Conservation (phyloP, 176 grass and related monocot species). For the Neostapfia colusana region DNA sequence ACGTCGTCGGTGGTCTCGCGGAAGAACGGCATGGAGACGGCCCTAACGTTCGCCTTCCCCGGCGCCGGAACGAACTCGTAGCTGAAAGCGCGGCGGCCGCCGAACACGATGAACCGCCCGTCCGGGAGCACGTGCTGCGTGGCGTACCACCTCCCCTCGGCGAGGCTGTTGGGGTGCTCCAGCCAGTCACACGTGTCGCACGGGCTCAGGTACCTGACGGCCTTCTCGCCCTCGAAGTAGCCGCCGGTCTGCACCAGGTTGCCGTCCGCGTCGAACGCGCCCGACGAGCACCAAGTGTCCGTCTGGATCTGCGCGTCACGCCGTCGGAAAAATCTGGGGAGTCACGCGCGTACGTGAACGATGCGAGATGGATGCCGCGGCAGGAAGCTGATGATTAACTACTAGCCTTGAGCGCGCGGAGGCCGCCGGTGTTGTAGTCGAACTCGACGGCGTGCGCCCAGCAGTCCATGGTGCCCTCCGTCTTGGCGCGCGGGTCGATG, state of each 20-base stretch:
- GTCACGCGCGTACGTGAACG: too few relatives aligned
- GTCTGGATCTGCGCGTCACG: constrained; percentile 29
- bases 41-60: constrained; percentile 44
- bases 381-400: too few relatives aligned
- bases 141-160: constrained; percentile 61
- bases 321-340: too few relatives aligned
- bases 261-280: constrained; percentile 47
- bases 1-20: constrained; percentile 65
- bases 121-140: constrained; percentile 61
- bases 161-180: constrained; percentile 49
- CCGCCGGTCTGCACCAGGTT: constrained; percentile 64
- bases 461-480: constrained; percentile 43
- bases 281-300: constrained; percentile 68
- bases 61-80: constrained; percentile 59
- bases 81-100: constrained; percentile 73
- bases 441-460: constrained; percentile 63
- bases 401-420: constrained; percentile 46
- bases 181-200: constrained; percentile 52
- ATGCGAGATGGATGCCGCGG: too few relatives aligned
- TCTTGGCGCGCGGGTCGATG: constrained; percentile 34
- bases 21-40: constrained; percentile 44
- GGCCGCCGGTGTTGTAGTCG: constrained; percentile 44
- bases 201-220: constrained; percentile 21
- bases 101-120: constrained; percentile 65
- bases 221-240: constrained; percentile 51